phyloP scores from a whole-genome alignment of 352 stramenopile species.

The Globisporangium parvum region DNA sequence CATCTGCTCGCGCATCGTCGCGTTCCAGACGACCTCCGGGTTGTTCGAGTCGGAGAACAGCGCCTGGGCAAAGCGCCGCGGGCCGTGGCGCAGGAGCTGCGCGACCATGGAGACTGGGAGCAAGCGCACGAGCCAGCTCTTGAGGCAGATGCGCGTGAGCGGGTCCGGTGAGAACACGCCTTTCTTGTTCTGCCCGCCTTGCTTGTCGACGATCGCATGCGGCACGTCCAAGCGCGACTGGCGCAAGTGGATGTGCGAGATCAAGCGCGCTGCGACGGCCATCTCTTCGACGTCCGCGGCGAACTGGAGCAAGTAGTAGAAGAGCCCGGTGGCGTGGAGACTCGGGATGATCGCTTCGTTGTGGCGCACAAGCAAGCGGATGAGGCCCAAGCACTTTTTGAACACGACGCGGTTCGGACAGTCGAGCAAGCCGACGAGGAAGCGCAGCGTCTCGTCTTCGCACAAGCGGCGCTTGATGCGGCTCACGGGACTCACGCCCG shows the following conservation, averaged over 20 bases:
- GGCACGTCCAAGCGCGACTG: constrained; percentile 61
- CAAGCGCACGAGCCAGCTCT: constrained; percentile 78
- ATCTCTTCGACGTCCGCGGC: constrained; percentile 80
- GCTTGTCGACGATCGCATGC: constrained; percentile 61
- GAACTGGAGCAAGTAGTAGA: constrained; percentile 84
- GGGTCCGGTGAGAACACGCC: constrained; percentile 74
- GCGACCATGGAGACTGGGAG: constrained; percentile 83
- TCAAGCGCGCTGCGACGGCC: constrained; percentile 67
- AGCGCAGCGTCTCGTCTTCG: constrained; percentile 70
- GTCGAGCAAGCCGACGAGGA: constrained; percentile 74
- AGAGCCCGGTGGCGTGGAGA: constrained; percentile 77
- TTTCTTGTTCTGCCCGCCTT: constrained; percentile 78
- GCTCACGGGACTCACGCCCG: constrained; percentile 68
- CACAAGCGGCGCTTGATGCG: constrained; percentile 69
- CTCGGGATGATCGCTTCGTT: constrained; percentile 82
- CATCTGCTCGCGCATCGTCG: constrained; percentile 83
- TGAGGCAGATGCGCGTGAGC: constrained; percentile 76
- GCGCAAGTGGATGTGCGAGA: constrained; percentile 78
- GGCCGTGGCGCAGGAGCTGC: constrained; percentile 74
- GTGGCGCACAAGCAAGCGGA: constrained; percentile 76
- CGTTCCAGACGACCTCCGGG: constrained; percentile 83
- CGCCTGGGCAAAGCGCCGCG: constrained; percentile 63
- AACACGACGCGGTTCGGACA: constrained; percentile 82
- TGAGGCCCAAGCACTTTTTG: constrained; percentile 76
- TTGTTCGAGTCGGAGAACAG: constrained; percentile 84